Conservation (phyloP, 176 grass and related monocot genomes). For the Elaeis guineensis region DNA sequence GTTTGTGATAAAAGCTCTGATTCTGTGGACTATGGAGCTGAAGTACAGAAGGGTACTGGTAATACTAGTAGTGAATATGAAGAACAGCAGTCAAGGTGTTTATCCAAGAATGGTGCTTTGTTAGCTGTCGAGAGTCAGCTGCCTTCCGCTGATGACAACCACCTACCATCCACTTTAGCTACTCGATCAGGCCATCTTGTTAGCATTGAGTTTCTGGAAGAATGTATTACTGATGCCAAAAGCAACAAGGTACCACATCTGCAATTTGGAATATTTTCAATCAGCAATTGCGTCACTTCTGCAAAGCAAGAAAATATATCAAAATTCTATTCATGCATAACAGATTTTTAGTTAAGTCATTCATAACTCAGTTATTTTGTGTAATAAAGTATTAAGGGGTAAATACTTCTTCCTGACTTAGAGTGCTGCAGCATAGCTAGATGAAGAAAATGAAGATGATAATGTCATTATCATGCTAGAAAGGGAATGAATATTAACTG, state of each 20-base stretch:
- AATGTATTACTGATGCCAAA: constrained; percentile 46
- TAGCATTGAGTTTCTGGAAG: constrained; percentile 33
- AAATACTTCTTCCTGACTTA: too few relatives aligned
- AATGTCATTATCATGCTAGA: background rate
- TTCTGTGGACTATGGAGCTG: too few relatives aligned
- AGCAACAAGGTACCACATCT: constrained; percentile 33
- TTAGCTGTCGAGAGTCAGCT: background rate
- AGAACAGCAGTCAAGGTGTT: background rate
- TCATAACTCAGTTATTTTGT: too few relatives aligned
- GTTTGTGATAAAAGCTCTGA: too few relatives aligned
- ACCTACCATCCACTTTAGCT: constrained; percentile 29
- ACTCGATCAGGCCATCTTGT: constrained; percentile 39
- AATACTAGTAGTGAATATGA: constrained; percentile 5
- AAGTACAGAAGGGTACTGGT: background rate
- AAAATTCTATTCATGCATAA: too few relatives aligned
- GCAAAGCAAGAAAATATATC: too few relatives aligned
- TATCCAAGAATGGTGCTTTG: background rate
- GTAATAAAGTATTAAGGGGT: too few relatives aligned
- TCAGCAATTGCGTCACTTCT: background rate
- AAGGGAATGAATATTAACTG: background rate
- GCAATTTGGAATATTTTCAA: background rate
- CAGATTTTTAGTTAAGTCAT: too few relatives aligned
- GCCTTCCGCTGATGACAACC: constrained; percentile 13
- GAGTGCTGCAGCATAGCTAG: background rate
- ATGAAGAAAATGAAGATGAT: background rate